A percentile compares a stretch with the other conserved stretches of the same genome.
phyloP scores from a whole-genome alignment of 768 basidiomycete species.

The Lyophyllum shimeji region DNA sequence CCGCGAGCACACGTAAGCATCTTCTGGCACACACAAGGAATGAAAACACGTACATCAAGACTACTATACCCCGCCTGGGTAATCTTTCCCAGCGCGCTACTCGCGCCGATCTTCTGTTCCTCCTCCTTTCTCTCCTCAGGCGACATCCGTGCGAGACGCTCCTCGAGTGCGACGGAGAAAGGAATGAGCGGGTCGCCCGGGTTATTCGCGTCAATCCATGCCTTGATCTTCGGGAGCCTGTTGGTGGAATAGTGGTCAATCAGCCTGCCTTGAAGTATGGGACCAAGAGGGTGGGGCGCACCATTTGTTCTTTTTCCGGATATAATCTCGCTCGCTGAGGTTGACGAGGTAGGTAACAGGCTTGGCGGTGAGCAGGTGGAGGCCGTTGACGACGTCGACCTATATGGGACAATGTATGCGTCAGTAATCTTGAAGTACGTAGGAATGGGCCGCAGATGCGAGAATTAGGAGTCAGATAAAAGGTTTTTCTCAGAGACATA shows the following conservation, averaged over 20 bases:
- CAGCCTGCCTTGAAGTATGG: background rate
- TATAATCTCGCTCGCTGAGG: constrained; percentile 89
- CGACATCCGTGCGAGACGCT: constrained; percentile 68
- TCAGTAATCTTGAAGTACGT: constrained; percentile 1
- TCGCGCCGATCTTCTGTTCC: constrained; percentile 72
- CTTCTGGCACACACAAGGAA: background rate
- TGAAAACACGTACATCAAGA: constrained; percentile 62
- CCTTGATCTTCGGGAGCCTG: constrained; percentile 95
- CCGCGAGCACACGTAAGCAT: background rate
- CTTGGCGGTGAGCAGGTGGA: constrained; percentile 92
- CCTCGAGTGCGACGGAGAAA: constrained; percentile 94
- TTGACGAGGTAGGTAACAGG: constrained; percentile 98
- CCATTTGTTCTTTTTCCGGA: constrained; percentile 99
- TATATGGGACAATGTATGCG: constrained; percentile 38
- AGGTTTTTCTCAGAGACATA: constrained; percentile 59
- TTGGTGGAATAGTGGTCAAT: background rate
- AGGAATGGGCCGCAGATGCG: background rate
- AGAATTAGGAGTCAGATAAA: constrained; percentile 32
- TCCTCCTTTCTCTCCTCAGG: constrained; percentile 77
- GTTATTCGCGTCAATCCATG: constrained; percentile 96
- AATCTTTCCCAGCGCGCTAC: constrained; percentile 85
- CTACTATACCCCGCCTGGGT: constrained; percentile 90
- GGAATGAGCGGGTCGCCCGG: constrained; percentile 95
- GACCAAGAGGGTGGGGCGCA: constrained; percentile 23
- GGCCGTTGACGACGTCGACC: constrained; percentile 89